These are phyloP conservation scores for Ochromonas danica DNA, from an alignment of 108 stramenopile species.

Conservation along the genomic window DNA sequence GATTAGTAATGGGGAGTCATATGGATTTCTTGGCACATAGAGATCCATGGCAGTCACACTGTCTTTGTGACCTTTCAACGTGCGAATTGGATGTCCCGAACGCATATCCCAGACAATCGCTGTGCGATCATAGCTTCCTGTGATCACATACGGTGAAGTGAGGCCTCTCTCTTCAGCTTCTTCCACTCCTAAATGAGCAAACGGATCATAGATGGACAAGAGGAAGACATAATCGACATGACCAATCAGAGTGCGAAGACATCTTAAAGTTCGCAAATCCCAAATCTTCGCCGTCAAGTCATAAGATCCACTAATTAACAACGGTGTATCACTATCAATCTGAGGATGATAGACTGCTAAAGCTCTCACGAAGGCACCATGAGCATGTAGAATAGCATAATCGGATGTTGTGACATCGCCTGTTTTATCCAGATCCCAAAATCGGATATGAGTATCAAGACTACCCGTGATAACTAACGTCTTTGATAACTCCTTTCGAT, in stretches of 20 bases:
- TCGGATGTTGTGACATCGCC: not conserved
- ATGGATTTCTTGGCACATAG: not conserved
- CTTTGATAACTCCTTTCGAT: not conserved
- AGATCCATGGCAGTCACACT: not conserved
- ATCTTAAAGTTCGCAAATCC: not conserved
- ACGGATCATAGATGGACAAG: not conserved
- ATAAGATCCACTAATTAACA: not conserved
- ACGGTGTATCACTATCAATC: not conserved
- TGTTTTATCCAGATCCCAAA: not conserved
- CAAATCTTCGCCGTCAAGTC: not conserved
- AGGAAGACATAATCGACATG: not conserved
- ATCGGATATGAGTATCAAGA: not conserved
- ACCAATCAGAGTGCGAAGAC: not conserved
- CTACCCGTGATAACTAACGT: constrained; percentile 3
- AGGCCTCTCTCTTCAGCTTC: not conserved
- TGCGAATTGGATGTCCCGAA: not conserved
- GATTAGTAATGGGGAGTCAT: not conserved
- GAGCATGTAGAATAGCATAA: not conserved
- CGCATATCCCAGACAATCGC: not conserved
- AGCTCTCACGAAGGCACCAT: not conserved
- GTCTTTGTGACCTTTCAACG: constrained; percentile 11
- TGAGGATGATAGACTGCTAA: not conserved
- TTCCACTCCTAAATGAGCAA: not conserved
- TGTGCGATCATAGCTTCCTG: not conserved
- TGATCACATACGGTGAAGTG: not conserved